phyloP scores from a whole-genome alignment of 1,284 basidiomycete species.

The Ganoderma multipileum region DNA sequence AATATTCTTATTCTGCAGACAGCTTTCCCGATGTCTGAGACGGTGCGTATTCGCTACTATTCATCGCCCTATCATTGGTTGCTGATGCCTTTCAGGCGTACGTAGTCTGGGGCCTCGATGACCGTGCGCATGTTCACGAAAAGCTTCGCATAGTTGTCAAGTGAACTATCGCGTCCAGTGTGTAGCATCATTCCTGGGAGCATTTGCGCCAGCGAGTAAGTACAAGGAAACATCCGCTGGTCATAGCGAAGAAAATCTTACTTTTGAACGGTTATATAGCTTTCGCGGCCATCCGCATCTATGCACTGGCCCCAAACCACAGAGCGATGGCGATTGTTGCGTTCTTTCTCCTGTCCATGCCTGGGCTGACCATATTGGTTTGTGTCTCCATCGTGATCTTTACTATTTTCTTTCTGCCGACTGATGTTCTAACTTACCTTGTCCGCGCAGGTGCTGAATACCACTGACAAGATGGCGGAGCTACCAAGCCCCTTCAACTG shows the following conservation, averaged over 20 bases:
- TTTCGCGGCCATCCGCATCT: not conserved
- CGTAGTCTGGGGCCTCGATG: not conserved
- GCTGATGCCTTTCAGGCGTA: not conserved
- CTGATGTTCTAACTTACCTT: no score
- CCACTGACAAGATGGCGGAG: no score
- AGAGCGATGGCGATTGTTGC: not conserved
- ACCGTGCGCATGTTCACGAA: no score
- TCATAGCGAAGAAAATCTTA: not conserved
- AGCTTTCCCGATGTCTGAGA: not conserved
- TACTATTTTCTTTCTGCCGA: no score
- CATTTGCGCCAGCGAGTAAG: not conserved
- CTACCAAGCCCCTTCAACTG: no score
- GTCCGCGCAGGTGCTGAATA: no score
- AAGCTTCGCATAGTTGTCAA: no score
- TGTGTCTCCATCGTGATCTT: no score
- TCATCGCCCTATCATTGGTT: not conserved
- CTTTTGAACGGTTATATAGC: not conserved
- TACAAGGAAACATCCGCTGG: not conserved
- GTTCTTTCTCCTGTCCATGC: not conserved
- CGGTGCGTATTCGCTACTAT: not conserved
- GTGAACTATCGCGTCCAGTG: no score
- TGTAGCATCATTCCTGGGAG: no score
- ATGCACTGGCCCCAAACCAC: not conserved
- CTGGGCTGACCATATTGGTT: not conserved
- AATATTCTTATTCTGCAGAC: not conserved